phyloP scores from a whole-genome alignment of 495 filamentous ascomycete species.

The Tetracladium marchalianum region DNA sequence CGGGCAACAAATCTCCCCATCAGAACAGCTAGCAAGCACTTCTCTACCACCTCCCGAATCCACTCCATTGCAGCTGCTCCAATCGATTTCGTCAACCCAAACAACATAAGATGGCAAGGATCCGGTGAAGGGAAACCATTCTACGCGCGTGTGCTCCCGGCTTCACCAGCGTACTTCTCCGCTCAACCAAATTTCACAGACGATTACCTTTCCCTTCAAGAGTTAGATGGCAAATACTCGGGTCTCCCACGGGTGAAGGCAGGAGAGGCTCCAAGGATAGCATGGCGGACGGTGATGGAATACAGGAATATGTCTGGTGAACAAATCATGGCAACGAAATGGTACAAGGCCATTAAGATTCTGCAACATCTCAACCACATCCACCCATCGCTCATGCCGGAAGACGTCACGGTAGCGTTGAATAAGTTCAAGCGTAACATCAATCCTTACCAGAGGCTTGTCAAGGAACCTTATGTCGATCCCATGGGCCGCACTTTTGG shows the following conservation, averaged over 20 bases:
- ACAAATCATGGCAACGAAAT: constrained; percentile 67
- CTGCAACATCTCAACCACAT: constrained; percentile 79
- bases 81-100: constrained; percentile 8
- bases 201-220: constrained; percentile 61
- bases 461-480: constrained; percentile 52
- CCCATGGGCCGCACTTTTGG: constrained; percentile 64
- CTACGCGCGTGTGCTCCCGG: constrained; percentile 62
- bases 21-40: constrained; percentile 1
- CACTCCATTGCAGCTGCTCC: constrained; percentile 14
- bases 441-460: constrained; percentile 53
- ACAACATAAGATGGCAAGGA: background rate
- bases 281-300: constrained; percentile 74
- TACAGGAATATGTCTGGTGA: constrained; percentile 70
- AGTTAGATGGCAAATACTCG: constrained; percentile 58
- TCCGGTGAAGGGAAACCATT: constrained; percentile 1
- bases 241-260: constrained; percentile 56
- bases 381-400: constrained; percentile 66
- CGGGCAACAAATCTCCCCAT: background rate
- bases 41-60: constrained; percentile 10
- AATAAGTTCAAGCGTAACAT: constrained; percentile 61
- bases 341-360: constrained; percentile 61
- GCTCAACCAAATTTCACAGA: constrained; percentile 79
- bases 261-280: constrained; percentile 59
- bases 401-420: constrained; percentile 53
- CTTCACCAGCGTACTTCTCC: constrained; percentile 90